These are phyloP conservation scores for Pythium phragmiticola DNA, from an alignment of 352 stramenopile genomes.

Conservation along the genomic window DNA sequence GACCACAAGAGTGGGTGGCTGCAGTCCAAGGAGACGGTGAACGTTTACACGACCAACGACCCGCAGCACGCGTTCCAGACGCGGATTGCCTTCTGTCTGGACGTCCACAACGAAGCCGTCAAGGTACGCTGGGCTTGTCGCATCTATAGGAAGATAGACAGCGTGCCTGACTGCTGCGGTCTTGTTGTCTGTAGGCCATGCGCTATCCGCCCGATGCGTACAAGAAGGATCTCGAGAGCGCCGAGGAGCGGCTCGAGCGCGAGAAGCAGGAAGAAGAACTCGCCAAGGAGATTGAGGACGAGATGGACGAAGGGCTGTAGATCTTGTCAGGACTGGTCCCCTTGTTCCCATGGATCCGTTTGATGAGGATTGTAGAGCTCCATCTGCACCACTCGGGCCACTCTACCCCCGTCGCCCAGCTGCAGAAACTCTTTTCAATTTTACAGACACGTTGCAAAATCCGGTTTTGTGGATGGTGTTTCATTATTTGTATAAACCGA, in stretches of 20 bases:
- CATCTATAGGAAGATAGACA: background rate
- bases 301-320: slow-evolving; percentile 93
- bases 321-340: background rate
- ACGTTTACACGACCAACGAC: slow-evolving; percentile 93
- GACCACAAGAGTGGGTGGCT: slow-evolving; percentile 96
- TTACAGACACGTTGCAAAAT: background rate
- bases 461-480: slow-evolving; percentile 2
- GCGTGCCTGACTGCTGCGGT: background rate
- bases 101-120: slow-evolving; percentile 98
- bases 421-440: background rate
- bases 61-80: slow-evolving; percentile 95
- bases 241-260: slow-evolving; percentile 88
- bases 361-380: too few relatives aligned
- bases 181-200: slow-evolving; percentile 71
- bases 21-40: slow-evolving; percentile 85
- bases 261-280: slow-evolving; percentile 94
- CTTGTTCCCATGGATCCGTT: background rate
- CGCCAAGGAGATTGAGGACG: slow-evolving; percentile 96
- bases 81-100: slow-evolving; percentile 97
- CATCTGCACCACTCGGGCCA: too few relatives aligned
- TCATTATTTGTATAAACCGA: slow-evolving; percentile 24
- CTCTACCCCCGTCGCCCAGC: too few relatives aligned
- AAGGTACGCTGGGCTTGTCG: slow-evolving; percentile 50
- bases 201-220: slow-evolving; percentile 97
- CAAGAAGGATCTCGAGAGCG: slow-evolving; percentile 95